A percentile compares a stretch with the other conserved stretches of the same genome.
phyloP scores from a whole-genome alignment of 352 stramenopile genomes.

The Phytophthora sojae region DNA sequence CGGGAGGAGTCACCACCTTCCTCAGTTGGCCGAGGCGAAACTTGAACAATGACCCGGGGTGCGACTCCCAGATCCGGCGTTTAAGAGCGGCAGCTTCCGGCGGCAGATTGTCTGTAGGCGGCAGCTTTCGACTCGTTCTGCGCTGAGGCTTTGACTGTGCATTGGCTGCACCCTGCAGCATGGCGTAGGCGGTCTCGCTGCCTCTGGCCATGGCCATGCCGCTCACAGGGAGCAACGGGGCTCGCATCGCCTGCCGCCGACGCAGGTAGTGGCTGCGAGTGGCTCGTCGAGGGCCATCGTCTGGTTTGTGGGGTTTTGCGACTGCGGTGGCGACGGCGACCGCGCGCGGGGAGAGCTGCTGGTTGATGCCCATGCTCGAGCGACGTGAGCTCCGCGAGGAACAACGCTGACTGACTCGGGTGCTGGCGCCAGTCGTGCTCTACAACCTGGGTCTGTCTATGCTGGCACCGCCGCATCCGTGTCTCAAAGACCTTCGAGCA shows the following conservation, averaged over 20 bases:
- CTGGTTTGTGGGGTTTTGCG: slow-evolving; percentile 14
- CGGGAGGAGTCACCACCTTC: slow-evolving; percentile 27
- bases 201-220: slow-evolving; percentile 21
- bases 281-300: slow-evolving; percentile 1
- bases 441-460: slow-evolving; percentile 29
- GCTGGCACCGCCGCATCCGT: slow-evolving; percentile 28
- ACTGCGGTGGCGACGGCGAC: background rate
- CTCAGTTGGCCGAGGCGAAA: slow-evolving; percentile 33
- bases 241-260: slow-evolving; percentile 11
- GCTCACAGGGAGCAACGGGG: slow-evolving; percentile 21
- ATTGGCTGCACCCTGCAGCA: slow-evolving; percentile 3
- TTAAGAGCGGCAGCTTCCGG: slow-evolving; percentile 25
- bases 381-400: slow-evolving; percentile 4
- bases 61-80: slow-evolving; percentile 30
- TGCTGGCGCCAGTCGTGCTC: slow-evolving; percentile 16
- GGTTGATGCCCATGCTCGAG: slow-evolving; percentile 11
- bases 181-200: slow-evolving; percentile 7
- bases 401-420: slow-evolving; percentile 15
- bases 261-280: slow-evolving; percentile 4
- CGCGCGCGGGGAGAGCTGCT: slow-evolving; percentile 19
- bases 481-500: slow-evolving; percentile 7
- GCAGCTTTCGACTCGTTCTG: slow-evolving; percentile 18
- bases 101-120: slow-evolving; percentile 19
- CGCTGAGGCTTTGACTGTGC: background rate
- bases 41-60: slow-evolving; percentile 21